Base-by-base conservation (phyloP, 176 grass and related monocot species). In the Urochloa ruziziensis region DNA sequence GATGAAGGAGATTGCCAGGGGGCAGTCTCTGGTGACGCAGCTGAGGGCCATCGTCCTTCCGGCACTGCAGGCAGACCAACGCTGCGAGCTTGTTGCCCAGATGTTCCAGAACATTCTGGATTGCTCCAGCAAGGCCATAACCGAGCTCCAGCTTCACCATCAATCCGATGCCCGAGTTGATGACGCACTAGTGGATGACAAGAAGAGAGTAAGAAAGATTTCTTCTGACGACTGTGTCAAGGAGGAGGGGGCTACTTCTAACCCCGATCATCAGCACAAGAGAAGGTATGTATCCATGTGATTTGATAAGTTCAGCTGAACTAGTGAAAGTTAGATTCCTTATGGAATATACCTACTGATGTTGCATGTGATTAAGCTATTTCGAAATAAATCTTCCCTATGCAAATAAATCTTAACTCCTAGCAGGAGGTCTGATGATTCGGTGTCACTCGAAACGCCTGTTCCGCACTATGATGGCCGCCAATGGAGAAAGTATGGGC, bases 401-500 rank as follows among this genome's bases (percentile, higher is more conserved):
- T 0, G 6, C 35, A 18, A 77, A 34, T 30, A 10, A 23, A 74
- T 51, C 37, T 78, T 52, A 54, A 61, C n/a, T n/a, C n/a, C n/a
- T n/a, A n/a, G 61, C 82, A 89, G 87, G 69, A 89, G 69, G 40
- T 62, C 40, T 48, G 76, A 21, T 80, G 82, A 75, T 24, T 85
- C 40, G 0, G 76, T 85, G 61, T 67, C 84, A 5, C 48, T 84
- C 19, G 54, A 77, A 37, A 84, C 81, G 7, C 60, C 69, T 7
- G 81, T 81, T 32, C 88, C 88, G 2, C 81, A 81, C 52, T 88
- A 88, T 1, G 89, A 91, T 15, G 85, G 89, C 0, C 75, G 81
- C 28, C 85, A 82, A 10, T 91, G 90, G 90, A 85, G 90, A 66
- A 91, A 88, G 39, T 91, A 91, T 10, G 90, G 90, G 15, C 82